phyloP scores from a whole-genome alignment of 257 asterid species.

The Penstemon eatonii region DNA sequence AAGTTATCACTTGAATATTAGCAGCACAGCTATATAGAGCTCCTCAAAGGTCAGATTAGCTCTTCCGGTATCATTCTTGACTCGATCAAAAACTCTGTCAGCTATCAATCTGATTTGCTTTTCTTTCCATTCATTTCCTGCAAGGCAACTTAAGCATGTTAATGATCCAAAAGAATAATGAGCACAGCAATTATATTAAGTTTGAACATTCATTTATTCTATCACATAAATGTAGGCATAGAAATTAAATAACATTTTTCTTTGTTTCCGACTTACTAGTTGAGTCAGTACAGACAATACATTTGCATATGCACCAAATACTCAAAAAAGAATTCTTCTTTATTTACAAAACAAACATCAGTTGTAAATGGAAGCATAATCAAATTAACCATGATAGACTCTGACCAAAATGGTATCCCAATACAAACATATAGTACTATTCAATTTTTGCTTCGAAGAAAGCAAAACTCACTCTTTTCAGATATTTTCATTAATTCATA shows the following conservation, averaged over 20 bases:
- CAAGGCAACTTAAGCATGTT: conserved; percentile 6
- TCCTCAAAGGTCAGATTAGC: conserved; percentile 71
- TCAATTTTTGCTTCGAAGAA: too few relatives aligned
- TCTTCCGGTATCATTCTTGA: conserved; percentile 56
- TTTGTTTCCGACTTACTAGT: too few relatives aligned
- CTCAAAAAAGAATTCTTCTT: not conserved
- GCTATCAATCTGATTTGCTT: conserved; percentile 56
- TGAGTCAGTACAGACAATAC: too few relatives aligned
- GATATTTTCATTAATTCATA: too few relatives aligned
- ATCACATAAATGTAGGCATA: not conserved
- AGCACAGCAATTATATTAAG: not conserved
- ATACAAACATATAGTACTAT: too few relatives aligned
- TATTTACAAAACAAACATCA: too few relatives aligned
- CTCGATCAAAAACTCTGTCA: conserved; percentile 63
- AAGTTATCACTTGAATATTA: conserved; percentile 71
- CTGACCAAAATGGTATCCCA: too few relatives aligned
- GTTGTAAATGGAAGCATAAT: too few relatives aligned
- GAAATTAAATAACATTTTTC: too few relatives aligned
- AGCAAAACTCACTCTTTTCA: too few relatives aligned
- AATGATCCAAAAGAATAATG: not conserved
- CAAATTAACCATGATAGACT: too few relatives aligned
- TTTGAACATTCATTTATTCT: not conserved
- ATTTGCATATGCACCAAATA: not conserved
- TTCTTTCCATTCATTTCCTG: conserved; percentile 90
- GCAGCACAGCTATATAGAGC: conserved; percentile 83